A percentile compares a stretch with the other conserved stretches of the same genome.
Evolutionary conservation across 2,329 filamentous ascomycete species (phyloP).

Genomic region (Nectriaceae sp.): DNA sequence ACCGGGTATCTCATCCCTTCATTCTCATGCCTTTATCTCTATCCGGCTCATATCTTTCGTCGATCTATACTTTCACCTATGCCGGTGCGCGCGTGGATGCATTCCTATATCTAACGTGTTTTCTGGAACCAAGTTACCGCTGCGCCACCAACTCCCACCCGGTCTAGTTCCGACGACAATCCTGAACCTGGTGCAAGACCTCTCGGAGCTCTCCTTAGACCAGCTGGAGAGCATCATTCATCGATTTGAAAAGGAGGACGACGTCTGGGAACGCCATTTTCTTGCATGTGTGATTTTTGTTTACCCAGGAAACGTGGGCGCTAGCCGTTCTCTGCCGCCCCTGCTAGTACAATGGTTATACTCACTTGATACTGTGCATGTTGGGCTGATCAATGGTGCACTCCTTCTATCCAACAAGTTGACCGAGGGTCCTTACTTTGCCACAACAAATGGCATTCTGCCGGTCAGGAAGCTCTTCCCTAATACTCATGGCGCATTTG

Average conservation of each 20-base stretch:
- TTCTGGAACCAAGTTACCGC: neutral
- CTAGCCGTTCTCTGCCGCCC: neutral
- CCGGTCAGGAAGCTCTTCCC: neutral
- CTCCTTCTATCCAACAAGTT: neutral
- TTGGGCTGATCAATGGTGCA: neutral
- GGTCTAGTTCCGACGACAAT: neutral
- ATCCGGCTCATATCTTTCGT: neutral
- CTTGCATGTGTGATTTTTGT: neutral
- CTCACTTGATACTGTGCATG: neutral
- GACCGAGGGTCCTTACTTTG: neutral
- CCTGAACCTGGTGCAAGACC: neutral
- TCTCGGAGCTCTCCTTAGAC: neutral
- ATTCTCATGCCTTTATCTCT: neutral
- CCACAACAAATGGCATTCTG: neutral
- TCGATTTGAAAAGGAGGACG: neutral
- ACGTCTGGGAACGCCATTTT: neutral
- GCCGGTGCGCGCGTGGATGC: neutral
- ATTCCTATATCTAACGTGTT: neutral
- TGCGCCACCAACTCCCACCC: neutral
- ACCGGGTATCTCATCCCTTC: neutral
- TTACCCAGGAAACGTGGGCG: neutral
- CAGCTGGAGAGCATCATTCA: neutral
- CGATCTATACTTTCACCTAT: neutral
- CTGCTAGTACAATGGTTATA: neutral
- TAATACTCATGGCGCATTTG: neutral